Base-by-base conservation (phyloP, 345 rosid genomes). In the Boechera divaricarpa region DNA sequence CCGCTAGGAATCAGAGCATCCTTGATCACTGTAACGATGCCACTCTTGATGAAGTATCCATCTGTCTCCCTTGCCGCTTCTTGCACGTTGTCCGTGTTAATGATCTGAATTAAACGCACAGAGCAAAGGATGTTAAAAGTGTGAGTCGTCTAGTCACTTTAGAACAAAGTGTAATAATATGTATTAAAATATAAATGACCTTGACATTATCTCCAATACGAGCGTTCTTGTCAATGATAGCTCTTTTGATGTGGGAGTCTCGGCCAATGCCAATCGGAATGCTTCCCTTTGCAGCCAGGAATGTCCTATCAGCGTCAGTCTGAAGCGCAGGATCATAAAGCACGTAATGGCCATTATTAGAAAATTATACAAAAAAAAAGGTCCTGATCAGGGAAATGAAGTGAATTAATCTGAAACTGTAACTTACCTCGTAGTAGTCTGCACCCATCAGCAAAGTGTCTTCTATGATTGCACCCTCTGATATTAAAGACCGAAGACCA, bases 41-140 rank as follows among this genome's bases (percentile, higher is more conserved):
- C 98, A 15, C 98, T 91, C 90, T 94, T 94, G 38, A 94, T 94
- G 85, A 94, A 94, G 78, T 87, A 91, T 67, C 98, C 98, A 82
- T 94, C 97, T 1, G 98, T 89, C 80, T 94, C 98, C 61, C 97
- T 86, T 0, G 97, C 98, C 2, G 98, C 91, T 86, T 94, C 98
- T 90, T 91, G 97, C 64, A 94, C 97, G 21, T 78, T 82, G 86
- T 90, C 94, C 1, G 84, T 56, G 70, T 94, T 94, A n/a, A 94
- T 63, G 77, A 94, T 94, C 97, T 94, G 88, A 71, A 51, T 16
- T 26, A 77, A 77, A 58, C 6, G 2, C 49, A 70, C 10, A 70
- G 16, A 70, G 48, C 16, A 60, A n/a, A 36, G 13, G 26, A 48
- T 5, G 48, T 7, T 60, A 21, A 64, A 10, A 31, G 51, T 16